Evolutionary conservation across 108 stramenopile genomes (phyloP), one percentile per base, ranked within the genome.

Genomic region (Mayamaea pseudoterrestris): DNA sequence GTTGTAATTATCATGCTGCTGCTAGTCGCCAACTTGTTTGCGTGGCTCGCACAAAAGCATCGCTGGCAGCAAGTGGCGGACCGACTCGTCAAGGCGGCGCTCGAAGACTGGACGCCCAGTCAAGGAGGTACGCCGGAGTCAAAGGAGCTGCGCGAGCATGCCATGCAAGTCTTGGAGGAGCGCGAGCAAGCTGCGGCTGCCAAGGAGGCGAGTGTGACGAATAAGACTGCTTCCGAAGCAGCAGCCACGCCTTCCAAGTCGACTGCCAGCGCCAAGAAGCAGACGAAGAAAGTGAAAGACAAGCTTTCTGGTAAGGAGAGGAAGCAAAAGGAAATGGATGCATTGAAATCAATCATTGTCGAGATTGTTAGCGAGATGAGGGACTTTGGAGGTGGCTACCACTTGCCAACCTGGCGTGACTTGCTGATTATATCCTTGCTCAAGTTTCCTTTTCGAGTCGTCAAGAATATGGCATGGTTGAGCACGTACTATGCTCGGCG

Each of bases 321-420:
- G 58, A 79, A 71, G 50, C 57, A 78, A 55, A 46, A 64, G 41
- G 64, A 76, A 49, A 49, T 63, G 43, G 76, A 77, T 14, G 65
- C 65, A 16, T 57, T 90, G 43, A 44, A 69, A 35, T 80, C 88
- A 2, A 80, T 90, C 29, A 53, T 79, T 55, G 54, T 41, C n/a
- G 66, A 68, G 18, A 53, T 85, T 25, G 88, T 84, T 0, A 64
- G 74, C 35, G 71, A 90, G 35, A 76, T 78, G 23, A 60, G 78
- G 7, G 87, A 89, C 60, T 90, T 90, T 71, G 88, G 88, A 27
- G 88, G 74, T 34, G 88, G 88, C 12, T 90, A 82, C 47, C 88
- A 77, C 48, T 75, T 85, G 44, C 83, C 88, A 29, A 90, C 83
- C 12, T 77, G 72, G 73, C 60, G 61, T 20, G 88, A 90, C 56